Conservation (phyloP, 768 basidiomycete species). For the Strobilomyces echinocephalus region DNA sequence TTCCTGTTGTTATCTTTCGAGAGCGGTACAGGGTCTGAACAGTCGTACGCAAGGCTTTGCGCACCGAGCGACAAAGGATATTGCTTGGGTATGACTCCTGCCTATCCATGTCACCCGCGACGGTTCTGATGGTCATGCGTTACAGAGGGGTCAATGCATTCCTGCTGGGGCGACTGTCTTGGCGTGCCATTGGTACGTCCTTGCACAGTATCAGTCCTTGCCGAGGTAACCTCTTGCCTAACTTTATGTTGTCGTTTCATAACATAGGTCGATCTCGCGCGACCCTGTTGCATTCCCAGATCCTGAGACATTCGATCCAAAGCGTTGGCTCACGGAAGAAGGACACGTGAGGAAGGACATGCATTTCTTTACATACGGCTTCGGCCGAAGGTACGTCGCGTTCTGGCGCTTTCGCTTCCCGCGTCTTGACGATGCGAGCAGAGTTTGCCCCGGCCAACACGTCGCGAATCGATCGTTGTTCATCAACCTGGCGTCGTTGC, state of each 20-base stretch:
- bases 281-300: slow-evolving; percentile 20
- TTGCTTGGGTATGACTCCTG: neutral
- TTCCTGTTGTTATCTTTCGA: neutral
- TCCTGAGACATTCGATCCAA: slow-evolving; percentile 48
- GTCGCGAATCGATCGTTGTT: slow-evolving; percentile 32
- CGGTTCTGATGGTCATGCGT: neutral
- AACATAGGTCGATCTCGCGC: slow-evolving; percentile 18
- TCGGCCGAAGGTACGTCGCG: slow-evolving; percentile 36
- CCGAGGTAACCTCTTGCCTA: too few species aligned
- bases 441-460: slow-evolving; percentile 58
- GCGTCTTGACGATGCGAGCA: neutral
- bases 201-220: too few species aligned
- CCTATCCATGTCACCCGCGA: neutral
- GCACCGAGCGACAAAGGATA: neutral
- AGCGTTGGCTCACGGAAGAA: slow-evolving; percentile 44
- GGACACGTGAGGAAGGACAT: slow-evolving; percentile 42
- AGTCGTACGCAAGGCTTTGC: neutral
- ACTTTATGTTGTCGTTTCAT: too few species aligned
- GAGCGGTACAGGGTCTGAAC: neutral
- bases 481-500: slow-evolving; percentile 48
- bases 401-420: too few species aligned
- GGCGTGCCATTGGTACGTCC: slow-evolving; percentile 16
- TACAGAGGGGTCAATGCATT: slow-evolving; percentile 10
- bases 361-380: slow-evolving; percentile 46
- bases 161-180: slow-evolving; percentile 20